Base-by-base conservation (phyloP, 345 rosid genomes). In the Linum lewisii region DNA sequence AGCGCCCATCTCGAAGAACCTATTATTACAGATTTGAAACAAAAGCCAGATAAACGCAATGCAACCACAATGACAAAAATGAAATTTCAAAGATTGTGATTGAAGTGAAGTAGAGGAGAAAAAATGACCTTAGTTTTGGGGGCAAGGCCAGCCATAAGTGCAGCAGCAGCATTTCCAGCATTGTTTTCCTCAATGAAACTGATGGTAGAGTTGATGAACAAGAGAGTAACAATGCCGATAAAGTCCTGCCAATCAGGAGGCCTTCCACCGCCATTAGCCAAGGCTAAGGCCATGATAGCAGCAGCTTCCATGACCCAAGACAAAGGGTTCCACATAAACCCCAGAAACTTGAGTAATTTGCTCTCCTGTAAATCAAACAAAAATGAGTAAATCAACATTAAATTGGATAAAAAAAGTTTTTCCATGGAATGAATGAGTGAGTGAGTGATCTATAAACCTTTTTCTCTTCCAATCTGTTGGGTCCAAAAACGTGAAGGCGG, bases 301-400 rank as follows among this genome's bases (percentile, higher is more conserved):
- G 97, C 97, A 54, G 81, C 84, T 65, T 90, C 97, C 97, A 90
- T 90, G 77, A 90, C 97, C 97, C 97, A 90, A 16, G 97, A 90
- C 71, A 90, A 68, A 14, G 97, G 97, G 60, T 90, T 90, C 97
- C 97, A 90, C 97, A 90, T 90, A 65, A 90, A 90, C 18, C 97
- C 97, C 71, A 90, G 62, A 67, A 90, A 90, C 79, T 90, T 90
- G 60, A 87, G 78, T 56, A 87, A 0, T 71, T 90, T 90, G 87
- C 90, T 85, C 67, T 82, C 84, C 97, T 90, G 83, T 70, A 64
- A 26, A 54, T 64, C 24, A 16, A 11, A 15, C 9, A 24, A 56
- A 7, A 24, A 20, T 24, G 5, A 24, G 8, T 52, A 4, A 52
- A 2, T 6, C 15, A 19, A 6, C 56, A 21, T 1, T 10, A 52